Percentiles rank a stretch among this genome's conserved stretches.
Conservation (phyloP, 495 filamentous ascomycete genomes). For the Mytilinidion resinicola region DNA sequence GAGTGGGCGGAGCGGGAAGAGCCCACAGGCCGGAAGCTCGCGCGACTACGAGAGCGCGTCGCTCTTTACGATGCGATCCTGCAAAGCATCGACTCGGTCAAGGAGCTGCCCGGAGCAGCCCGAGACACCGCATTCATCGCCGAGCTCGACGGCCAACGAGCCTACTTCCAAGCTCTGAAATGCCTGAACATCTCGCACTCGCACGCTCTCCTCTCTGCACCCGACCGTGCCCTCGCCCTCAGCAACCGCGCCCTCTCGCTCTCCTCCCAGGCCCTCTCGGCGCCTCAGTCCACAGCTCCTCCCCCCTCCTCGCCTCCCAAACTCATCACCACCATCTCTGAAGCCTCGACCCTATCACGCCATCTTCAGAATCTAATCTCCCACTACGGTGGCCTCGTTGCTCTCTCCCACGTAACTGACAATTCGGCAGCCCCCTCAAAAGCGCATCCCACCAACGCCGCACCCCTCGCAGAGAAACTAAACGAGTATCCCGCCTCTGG, state of each 20-base stretch:
- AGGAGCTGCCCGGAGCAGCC: conserved; percentile 84
- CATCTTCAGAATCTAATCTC: conserved; percentile 62
- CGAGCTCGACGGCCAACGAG: conserved; percentile 68
- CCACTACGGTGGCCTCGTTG: conserved; percentile 74
- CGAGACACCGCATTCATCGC: conserved; percentile 69
- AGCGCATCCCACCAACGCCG: conserved; percentile 28
- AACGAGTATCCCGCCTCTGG: conserved; percentile 62
- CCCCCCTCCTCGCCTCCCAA: conserved; percentile 42
- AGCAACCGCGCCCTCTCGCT: conserved; percentile 62
- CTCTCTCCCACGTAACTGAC: conserved; percentile 56
- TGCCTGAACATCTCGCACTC: conserved; percentile 82
- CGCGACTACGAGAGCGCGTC: conserved; percentile 76
- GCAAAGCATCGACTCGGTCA: conserved; percentile 83
- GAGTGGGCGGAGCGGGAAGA: conserved; percentile 44
- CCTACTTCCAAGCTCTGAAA: conserved; percentile 87
- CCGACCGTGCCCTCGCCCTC: conserved; percentile 80
- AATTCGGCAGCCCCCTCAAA: conserved; percentile 34
- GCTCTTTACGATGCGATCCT: conserved; percentile 91
- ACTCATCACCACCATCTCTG: conserved; percentile 52
- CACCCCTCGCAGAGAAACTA: conserved; percentile 63
- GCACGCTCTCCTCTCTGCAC: conserved; percentile 64
- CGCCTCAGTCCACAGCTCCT: conserved; percentile 3
- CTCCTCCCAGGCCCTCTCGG: conserved; percentile 34
- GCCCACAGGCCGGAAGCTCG: conserved; percentile 60
- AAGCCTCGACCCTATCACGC: conserved; percentile 50